Conservation (phyloP, 805 yeast genomes). For the Ascoidea rubescens region DNA sequence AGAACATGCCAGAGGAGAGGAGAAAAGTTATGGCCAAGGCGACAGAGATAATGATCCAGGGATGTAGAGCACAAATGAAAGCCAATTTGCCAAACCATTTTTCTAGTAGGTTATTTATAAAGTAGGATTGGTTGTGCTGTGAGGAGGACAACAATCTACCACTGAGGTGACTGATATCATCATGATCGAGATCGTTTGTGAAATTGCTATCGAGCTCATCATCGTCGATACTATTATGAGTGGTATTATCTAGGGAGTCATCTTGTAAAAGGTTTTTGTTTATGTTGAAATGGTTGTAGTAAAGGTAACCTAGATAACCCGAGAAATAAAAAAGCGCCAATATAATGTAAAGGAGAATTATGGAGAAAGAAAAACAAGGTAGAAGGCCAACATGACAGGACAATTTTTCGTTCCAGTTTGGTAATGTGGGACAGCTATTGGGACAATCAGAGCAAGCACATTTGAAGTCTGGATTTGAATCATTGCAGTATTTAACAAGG, state of each 20-base stretch:
- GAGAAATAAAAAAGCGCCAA: constrained; percentile 14
- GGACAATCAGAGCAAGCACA: constrained; percentile 92
- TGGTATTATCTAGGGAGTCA: constrained; percentile 21
- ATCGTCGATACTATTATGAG: constrained; percentile 5
- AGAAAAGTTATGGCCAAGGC: constrained; percentile 27
- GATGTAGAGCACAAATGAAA: constrained; percentile 43
- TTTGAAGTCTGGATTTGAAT: constrained; percentile 35
- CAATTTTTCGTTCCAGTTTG: constrained; percentile 24
- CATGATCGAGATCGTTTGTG: constrained; percentile 19
- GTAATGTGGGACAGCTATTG: constrained; percentile 59
- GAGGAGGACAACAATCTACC: constrained; percentile 10
- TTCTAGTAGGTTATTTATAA: constrained; percentile 34
- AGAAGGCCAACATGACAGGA: constrained; percentile 44
- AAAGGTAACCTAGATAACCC: constrained; percentile 12
- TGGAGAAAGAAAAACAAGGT: constrained; percentile 61
- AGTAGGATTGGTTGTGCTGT: constrained; percentile 23
- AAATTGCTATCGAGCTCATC: constrained; percentile 14
- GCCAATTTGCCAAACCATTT: constrained; percentile 37
- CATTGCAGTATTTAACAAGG: constrained; percentile 37
- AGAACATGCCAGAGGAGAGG: constrained; percentile 37
- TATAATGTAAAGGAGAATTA: constrained; percentile 34
- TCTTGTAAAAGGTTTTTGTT: constrained; percentile 25
- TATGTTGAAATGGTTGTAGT: constrained; percentile 10
- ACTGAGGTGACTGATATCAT: constrained; percentile 13
- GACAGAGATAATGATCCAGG: constrained; percentile 34